Percentiles rank a stretch among this genome's conserved stretches.
These are phyloP conservation scores for Catunica adiposa DNA, from an alignment of 2,329 filamentous ascomycete species.

Conservation along the genomic window DNA sequence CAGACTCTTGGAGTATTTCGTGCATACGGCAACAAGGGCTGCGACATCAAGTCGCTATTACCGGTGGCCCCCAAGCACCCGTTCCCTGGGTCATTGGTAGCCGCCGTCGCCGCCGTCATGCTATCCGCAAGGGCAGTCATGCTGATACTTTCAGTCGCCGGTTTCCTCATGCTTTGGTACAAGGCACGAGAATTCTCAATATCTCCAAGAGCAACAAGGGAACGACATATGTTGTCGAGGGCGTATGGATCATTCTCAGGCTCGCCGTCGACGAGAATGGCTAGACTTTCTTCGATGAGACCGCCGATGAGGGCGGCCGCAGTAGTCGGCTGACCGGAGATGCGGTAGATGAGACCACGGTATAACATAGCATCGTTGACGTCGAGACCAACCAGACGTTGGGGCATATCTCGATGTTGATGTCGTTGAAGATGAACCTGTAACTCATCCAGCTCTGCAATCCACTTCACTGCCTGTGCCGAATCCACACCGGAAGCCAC, in stretches of 20 bases:
- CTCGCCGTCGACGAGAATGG: conserved; percentile 26
- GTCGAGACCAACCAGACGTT: conserved; percentile 26
- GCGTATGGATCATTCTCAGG: conserved; percentile 27
- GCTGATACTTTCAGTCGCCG: conserved; percentile 19
- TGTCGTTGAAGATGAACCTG: conserved; percentile 24
- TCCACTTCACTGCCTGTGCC: conserved; percentile 20
- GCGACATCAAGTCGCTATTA: conserved; percentile 16
- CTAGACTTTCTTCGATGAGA: conserved; percentile 24
- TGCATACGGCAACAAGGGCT: conserved; percentile 24
- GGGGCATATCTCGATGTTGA: conserved; percentile 25
- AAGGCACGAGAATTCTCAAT: conserved; percentile 23
- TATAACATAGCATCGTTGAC: conserved; percentile 27
- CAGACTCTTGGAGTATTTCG: conserved; percentile 23
- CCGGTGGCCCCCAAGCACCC: conserved; percentile 18
- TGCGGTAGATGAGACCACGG: conserved; percentile 24
- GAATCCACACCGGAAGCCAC: conserved; percentile 17
- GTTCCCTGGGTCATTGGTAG: conserved; percentile 14
- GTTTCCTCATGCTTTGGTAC: conserved; percentile 24
- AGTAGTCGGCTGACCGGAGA: conserved; percentile 18
- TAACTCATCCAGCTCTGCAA: conserved; percentile 23
- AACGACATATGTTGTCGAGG: conserved; percentile 25
- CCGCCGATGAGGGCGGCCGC: conserved; percentile 20
- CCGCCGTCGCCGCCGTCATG: neutral
- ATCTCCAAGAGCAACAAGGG: conserved; percentile 25
- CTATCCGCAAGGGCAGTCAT: conserved; percentile 10